Conservation (phyloP, 1,284 basidiomycete species). For the Ganoderma meredithae region DNA sequence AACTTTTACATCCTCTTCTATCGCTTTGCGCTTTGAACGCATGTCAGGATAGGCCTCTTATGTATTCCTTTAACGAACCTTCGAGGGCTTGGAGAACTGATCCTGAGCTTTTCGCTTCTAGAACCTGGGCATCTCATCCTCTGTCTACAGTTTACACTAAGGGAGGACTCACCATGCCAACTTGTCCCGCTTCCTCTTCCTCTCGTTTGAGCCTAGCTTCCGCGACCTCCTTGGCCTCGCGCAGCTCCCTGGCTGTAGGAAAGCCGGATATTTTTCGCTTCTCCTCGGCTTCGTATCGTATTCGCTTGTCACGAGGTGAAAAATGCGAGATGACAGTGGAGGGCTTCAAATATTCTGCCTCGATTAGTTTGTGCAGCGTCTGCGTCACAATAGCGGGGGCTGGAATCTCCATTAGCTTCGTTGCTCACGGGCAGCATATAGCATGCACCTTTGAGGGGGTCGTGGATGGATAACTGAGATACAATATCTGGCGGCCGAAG, state of each 20-base stretch:
- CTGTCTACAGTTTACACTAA: constrained; percentile 11
- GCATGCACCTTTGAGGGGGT: constrained; percentile 61
- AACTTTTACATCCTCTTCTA: constrained; percentile 62
- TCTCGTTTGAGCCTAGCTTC: constrained; percentile 68
- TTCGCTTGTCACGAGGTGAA: constrained; percentile 78
- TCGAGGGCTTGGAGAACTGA: constrained; percentile 53
- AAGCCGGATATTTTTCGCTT: constrained; percentile 74
- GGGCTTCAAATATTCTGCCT: constrained; percentile 71
- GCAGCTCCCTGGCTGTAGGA: constrained; percentile 78
- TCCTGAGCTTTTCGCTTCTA: constrained; percentile 72
- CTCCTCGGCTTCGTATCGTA: constrained; percentile 79
- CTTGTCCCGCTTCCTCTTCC: constrained; percentile 73
- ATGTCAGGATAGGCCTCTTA: constrained; percentile 10
- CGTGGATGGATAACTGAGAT: constrained; percentile 55
- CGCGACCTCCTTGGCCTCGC: constrained; percentile 72
- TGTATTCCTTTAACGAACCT: constrained; percentile 48
- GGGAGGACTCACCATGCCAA: constrained; percentile 66
- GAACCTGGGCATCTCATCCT: constrained; percentile 23
- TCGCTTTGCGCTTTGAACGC: constrained; percentile 57
- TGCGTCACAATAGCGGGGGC: constrained; percentile 62
- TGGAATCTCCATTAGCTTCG: constrained; percentile 36
- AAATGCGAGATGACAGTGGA: constrained; percentile 75
- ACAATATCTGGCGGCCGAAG: constrained; percentile 80
- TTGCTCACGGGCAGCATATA: not conserved
- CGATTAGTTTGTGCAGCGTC: constrained; percentile 70